Evolutionary conservation across 176 grass and related monocot species (phyloP).

Genomic region (Coix lacrymajobi): DNA sequence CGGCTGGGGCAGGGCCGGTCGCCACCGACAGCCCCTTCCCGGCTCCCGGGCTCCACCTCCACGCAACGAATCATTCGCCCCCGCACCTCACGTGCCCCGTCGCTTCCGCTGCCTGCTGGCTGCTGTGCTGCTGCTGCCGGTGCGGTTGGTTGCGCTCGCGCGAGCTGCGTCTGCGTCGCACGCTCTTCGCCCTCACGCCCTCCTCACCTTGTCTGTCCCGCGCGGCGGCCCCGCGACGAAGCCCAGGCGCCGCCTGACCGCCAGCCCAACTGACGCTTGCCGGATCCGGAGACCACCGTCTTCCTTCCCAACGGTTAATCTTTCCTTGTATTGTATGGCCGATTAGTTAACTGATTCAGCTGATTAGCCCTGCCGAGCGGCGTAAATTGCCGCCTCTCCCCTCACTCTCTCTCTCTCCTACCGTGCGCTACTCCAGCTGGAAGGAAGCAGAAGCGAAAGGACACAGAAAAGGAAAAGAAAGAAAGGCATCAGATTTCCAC

Average conservation of each 20-base stretch:
- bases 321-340: not conserved
- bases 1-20: not conserved
- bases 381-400: not conserved
- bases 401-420: not conserved
- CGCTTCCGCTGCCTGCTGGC: not conserved
- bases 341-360: not conserved
- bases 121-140: too few species aligned
- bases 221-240: not conserved
- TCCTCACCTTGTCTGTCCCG: not conserved
- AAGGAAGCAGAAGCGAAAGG: not conserved
- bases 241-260: not conserved
- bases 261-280: not conserved
- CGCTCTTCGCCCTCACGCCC: not conserved
- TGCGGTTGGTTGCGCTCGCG: not conserved
- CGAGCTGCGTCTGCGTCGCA: not conserved
- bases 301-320: too few species aligned
- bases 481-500: not conserved
- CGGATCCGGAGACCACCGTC: conserved; percentile 17
- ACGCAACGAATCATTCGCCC: conserved; percentile 37
- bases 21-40: conserved; percentile 36
- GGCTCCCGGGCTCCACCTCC: conserved; percentile 27
- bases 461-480: not conserved
- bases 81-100: conserved; percentile 36
- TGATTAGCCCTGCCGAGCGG: not conserved
- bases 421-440: conserved; percentile 21